A percentile compares a stretch with the other conserved stretches of the same genome.
Conservation (phyloP, 2,329 filamentous ascomycete species). For the Scorias spongiosa region DNA sequence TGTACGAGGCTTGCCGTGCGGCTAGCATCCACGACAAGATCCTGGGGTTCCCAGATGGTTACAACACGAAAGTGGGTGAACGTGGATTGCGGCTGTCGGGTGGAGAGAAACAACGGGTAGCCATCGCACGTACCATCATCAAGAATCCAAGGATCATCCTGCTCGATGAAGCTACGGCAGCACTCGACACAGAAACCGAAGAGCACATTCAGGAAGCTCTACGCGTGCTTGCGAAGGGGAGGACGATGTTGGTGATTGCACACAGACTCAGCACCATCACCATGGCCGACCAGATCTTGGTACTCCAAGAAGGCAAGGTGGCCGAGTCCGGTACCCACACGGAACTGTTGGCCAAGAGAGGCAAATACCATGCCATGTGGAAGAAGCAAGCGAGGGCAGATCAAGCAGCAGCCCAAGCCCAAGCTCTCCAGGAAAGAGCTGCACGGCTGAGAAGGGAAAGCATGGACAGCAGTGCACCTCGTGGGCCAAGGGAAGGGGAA, state of each 20-base stretch:
- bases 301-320: slow-evolving; percentile 37
- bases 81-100: slow-evolving; percentile 75
- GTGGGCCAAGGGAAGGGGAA: slow-evolving; percentile 6
- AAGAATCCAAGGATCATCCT: slow-evolving; percentile 88
- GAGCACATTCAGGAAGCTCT: slow-evolving; percentile 84
- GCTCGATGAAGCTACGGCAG: slow-evolving; percentile 83
- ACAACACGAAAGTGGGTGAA: slow-evolving; percentile 81
- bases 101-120: slow-evolving; percentile 85
- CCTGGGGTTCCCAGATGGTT: slow-evolving; percentile 71
- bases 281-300: slow-evolving; percentile 40
- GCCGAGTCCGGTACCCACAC: slow-evolving; percentile 37
- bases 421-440: slow-evolving; percentile 34
- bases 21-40: slow-evolving; percentile 92
- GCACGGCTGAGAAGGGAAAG: slow-evolving; percentile 33
- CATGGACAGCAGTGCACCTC: slow-evolving; percentile 27
- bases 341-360: slow-evolving; percentile 32
- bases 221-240: slow-evolving; percentile 62
- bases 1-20: slow-evolving; percentile 66
- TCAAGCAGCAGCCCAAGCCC: slow-evolving; percentile 34
- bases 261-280: slow-evolving; percentile 45
- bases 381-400: slow-evolving; percentile 37
- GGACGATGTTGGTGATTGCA: slow-evolving; percentile 91
- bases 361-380: slow-evolving; percentile 36
- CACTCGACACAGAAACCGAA: slow-evolving; percentile 81
- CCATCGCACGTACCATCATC: slow-evolving; percentile 82